A percentile compares a stretch with the other conserved stretches of the same genome.
Conservation (phyloP, 2,329 filamentous ascomycete species). For the Colletotrichum lentis region DNA sequence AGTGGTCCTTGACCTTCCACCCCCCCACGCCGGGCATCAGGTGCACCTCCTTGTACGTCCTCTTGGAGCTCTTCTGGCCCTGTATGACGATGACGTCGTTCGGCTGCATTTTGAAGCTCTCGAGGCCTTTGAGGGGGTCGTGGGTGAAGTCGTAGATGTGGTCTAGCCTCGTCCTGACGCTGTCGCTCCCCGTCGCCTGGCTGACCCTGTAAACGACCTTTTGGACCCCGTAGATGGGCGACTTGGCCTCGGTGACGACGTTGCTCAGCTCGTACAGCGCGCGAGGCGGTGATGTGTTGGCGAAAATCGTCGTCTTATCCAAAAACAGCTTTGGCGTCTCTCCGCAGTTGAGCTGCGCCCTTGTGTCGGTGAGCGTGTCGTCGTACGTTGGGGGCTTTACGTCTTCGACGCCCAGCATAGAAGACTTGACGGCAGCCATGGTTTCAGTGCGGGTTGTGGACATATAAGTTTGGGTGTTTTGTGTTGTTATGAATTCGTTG, state of each 20-base stretch:
- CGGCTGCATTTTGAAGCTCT: not conserved
- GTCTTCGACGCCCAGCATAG: conserved; percentile 17
- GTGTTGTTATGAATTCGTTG: not conserved
- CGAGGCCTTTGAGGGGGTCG: conserved; percentile 14
- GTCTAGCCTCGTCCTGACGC: conserved; percentile 40
- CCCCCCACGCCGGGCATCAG: conserved; percentile 38
- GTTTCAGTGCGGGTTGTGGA: not conserved
- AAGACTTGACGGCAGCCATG: not conserved
- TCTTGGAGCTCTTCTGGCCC: conserved; percentile 40
- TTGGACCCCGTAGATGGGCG: conserved; percentile 40
- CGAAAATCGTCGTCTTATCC: conserved; percentile 24
- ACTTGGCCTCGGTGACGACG: conserved; percentile 38
- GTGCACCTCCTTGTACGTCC: conserved; percentile 38
- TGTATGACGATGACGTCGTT: conserved; percentile 34
- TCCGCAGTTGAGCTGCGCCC: conserved; percentile 20
- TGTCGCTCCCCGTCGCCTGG: conserved; percentile 30
- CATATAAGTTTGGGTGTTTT: no score
- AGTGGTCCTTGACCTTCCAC: conserved; percentile 41
- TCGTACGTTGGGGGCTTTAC: conserved; percentile 28
- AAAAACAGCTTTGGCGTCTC: conserved; percentile 23
- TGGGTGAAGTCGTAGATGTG: conserved; percentile 45
- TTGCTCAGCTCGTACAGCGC: conserved; percentile 44
- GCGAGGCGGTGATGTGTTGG: conserved; percentile 28
- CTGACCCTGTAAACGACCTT: conserved; percentile 43
- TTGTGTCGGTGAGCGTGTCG: conserved; percentile 11